phyloP scores from a whole-genome alignment of 768 basidiomycete species.

The Mycena floridula region DNA sequence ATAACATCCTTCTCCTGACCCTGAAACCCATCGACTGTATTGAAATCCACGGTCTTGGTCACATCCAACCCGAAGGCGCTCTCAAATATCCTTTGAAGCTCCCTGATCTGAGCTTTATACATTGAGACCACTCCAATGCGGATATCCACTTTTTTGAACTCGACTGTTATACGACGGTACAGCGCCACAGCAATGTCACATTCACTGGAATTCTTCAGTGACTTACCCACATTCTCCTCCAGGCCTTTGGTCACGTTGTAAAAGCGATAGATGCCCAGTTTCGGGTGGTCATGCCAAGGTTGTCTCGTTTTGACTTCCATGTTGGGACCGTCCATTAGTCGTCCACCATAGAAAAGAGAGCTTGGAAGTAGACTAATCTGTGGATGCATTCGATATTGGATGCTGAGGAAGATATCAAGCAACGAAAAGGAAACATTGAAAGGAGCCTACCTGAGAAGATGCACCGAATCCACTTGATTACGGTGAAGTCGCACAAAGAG shows the following conservation, averaged over 20 bases:
- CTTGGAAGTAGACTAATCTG: slow-evolving; percentile 90
- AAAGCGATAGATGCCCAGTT: slow-evolving; percentile 86
- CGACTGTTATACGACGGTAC: slow-evolving; percentile 61
- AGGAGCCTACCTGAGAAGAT: slow-evolving; percentile 70
- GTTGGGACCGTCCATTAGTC: slow-evolving; percentile 78
- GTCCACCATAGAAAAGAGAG: slow-evolving; percentile 76
- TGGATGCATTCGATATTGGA: slow-evolving; percentile 99
- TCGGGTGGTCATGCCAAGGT: slow-evolving; percentile 76
- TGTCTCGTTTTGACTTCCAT: slow-evolving; percentile 81
- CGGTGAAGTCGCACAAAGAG: slow-evolving; percentile 90
- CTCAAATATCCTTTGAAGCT: slow-evolving; percentile 66
- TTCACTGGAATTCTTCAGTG: slow-evolving; percentile 73
- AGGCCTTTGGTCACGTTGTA: slow-evolving; percentile 69
- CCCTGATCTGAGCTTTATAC: slow-evolving; percentile 86
- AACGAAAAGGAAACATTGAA: neutral
- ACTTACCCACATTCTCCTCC: slow-evolving; percentile 64
- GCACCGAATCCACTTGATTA: slow-evolving; percentile 74
- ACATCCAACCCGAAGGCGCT: slow-evolving; percentile 68
- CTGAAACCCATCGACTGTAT: slow-evolving; percentile 98
- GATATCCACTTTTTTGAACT: slow-evolving; percentile 49
- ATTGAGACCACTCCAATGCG: slow-evolving; percentile 79
- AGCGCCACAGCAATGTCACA: slow-evolving; percentile 70
- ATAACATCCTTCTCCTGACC: slow-evolving; percentile 99
- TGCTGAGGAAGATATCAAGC: slow-evolving; percentile 39
- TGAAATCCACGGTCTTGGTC: slow-evolving; percentile 75